Evolutionary conservation across 495 filamentous ascomycete genomes (phyloP).

Genomic region (Penicillium steckii): DNA sequence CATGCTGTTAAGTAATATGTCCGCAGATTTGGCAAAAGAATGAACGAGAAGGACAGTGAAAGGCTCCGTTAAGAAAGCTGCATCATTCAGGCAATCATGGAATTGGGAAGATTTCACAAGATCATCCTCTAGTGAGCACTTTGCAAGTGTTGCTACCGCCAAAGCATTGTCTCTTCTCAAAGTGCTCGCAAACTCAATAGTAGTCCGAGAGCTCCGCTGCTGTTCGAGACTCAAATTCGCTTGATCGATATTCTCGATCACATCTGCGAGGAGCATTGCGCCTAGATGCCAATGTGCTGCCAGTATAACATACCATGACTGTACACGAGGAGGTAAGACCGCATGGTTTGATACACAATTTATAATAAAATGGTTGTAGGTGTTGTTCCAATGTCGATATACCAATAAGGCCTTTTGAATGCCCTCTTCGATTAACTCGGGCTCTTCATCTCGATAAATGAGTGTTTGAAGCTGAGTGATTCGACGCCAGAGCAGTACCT

Average conservation of each 20-base stretch:
- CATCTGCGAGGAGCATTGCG: conserved; percentile 44
- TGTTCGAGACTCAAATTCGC: conserved; percentile 19
- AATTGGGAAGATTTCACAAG: conserved; percentile 11
- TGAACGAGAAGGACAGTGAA: conserved; percentile 47
- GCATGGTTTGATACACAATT: conserved; percentile 43
- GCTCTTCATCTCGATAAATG: conserved; percentile 23
- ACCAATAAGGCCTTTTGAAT: conserved; percentile 36
- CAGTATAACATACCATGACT: conserved; percentile 49
- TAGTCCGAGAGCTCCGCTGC: conserved; percentile 24
- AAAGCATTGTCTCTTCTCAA: conserved; percentile 33
- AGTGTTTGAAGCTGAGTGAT: conserved; percentile 44
- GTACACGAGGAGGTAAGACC: conserved; percentile 38
- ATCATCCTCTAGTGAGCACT: conserved; percentile 22
- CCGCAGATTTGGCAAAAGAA: conserved; percentile 39
- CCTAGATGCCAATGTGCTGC: conserved; percentile 49
- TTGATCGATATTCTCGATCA: conserved; percentile 40
- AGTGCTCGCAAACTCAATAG: conserved; percentile 20
- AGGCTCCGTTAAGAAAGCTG: conserved; percentile 44
- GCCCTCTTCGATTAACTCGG: conserved; percentile 31
- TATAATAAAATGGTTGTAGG: conserved; percentile 42
- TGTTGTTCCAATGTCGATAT: conserved; percentile 42
- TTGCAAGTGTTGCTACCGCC: conserved; percentile 37
- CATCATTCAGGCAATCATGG: conserved; percentile 28
- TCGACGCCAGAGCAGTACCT: conserved; percentile 48
- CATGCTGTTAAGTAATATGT: conserved; percentile 25